Evolutionary conservation across 2,329 filamentous ascomycete genomes (phyloP), one percentile per base, ranked within the genome.

Genomic region (Hortaea sp.): DNA sequence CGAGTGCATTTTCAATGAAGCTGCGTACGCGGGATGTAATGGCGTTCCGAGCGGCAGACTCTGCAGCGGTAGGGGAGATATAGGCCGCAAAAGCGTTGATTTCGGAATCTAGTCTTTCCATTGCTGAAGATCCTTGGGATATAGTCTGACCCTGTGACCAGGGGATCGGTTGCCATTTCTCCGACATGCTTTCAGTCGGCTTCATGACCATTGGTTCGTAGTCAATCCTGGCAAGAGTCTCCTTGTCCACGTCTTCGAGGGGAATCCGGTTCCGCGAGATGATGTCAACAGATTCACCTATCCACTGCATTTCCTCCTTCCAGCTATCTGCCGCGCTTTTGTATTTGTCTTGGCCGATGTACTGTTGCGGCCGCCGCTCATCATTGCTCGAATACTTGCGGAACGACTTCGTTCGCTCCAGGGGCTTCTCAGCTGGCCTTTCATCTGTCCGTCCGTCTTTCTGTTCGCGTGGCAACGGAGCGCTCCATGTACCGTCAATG

Each of bases 61-160:
- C 77, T 9, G 55, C 52, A 10, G 51, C 48, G 9, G 63, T 73
- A 10, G 69, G 72, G 13, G 59, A 59, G 47, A 74, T 59, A 49
- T 70, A 76, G 11, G 49, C 45, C 13, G 67, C 66, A 44, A 77
- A 70, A 1, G 66, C 66, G 31, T 53, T 50, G 35, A 78, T 68
- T 57, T 78, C 74, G 45, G 55, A 10, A 47, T 64, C 45, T 55
- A 68, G 47, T 71, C 72, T 52, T 3, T 39, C 43, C 39, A 30
- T 39, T 7, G 13, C 37, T 20, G 20, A 20, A 20, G 20, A 20
- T 20, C 20, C 20, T 20, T 20, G 20, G 20, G 20, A 20, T 13
- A 7, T 13, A 7, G 7, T 39, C 37, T 10, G 37, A 7, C 13
- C 37, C 37, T 12, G 37, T 7, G 37, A 7, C 37, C 37, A 39